Evolutionary conservation across 306 rosid species (phyloP).

Genomic region (Lablab purpureus): DNA sequence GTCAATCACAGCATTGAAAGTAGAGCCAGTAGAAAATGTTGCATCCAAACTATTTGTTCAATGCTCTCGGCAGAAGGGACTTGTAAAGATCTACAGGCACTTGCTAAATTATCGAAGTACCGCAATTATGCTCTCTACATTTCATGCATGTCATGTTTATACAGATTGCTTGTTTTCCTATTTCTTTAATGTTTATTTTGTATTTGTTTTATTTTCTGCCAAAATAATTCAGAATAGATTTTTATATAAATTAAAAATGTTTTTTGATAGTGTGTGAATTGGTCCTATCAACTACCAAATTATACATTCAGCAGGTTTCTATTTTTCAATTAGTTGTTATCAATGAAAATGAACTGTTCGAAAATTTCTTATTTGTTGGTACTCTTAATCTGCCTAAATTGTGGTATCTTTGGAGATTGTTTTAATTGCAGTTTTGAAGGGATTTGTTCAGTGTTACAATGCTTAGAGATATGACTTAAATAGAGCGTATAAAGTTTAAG

Average conservation of each 20-base stretch:
- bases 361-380: background rate
- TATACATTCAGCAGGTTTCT: conserved; percentile 12
- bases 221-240: conserved; percentile 28
- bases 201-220: conserved; percentile 31
- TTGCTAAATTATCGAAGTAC: conserved; percentile 91
- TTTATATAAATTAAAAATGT: background rate
- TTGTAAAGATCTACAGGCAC: conserved; percentile 95
- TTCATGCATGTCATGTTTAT: conserved; percentile 41
- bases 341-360: conserved; percentile 5
- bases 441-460: background rate
- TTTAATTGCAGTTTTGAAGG: background rate
- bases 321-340: conserved; percentile 1
- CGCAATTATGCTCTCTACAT: conserved; percentile 35
- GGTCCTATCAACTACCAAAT: conserved; percentile 36
- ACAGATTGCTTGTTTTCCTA: conserved; percentile 29
- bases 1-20: conserved; percentile 88
- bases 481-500: background rate
- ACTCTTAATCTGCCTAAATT: background rate
- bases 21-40: conserved; percentile 90
- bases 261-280: conserved; percentile 17
- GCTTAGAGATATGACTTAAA: background rate
- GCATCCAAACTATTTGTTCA: conserved; percentile 96
- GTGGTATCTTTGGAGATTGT: background rate
- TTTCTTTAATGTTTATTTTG: conserved; percentile 24
- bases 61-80: conserved; percentile 98